phyloP scores from a whole-genome alignment of 169 alveolate species.

The Theileria annulata region DNA sequence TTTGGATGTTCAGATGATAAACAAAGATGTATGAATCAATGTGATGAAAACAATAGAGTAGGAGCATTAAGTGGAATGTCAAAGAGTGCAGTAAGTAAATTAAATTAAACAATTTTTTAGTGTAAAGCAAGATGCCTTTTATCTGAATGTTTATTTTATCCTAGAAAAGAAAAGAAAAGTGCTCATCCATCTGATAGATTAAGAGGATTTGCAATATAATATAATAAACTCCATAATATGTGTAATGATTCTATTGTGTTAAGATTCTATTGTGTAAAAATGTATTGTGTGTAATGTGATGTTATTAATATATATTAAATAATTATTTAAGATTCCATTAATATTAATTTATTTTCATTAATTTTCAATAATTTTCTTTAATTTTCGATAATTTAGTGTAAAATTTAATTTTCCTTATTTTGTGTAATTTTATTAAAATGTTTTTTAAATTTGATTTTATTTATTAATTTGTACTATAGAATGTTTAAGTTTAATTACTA shows the following conservation, averaged over 20 bases:
- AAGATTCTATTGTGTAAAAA: neutral
- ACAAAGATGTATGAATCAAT: constrained; percentile 29
- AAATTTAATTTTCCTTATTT: too few relatives aligned
- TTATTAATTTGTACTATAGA: neutral
- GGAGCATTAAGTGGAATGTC: neutral
- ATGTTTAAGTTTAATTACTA: too few relatives aligned
- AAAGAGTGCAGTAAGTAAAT: constrained; percentile 14
- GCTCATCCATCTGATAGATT: constrained; percentile 34
- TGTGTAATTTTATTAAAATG: too few relatives aligned
- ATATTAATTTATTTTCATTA: neutral
- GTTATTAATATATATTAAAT: neutral
- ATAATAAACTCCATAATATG: neutral
- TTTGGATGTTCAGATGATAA: constrained; percentile 31
- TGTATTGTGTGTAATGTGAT: neutral
- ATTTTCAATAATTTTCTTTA: neutral
- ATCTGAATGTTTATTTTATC: constrained; percentile 44
- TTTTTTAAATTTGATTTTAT: neutral
- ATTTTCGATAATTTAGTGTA: too few relatives aligned
- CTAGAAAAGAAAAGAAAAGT: constrained; percentile 37
- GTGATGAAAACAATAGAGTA: constrained; percentile 26
- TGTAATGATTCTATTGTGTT: neutral
- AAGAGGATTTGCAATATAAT: constrained; percentile 23
- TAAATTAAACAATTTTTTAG: constrained; percentile 5
- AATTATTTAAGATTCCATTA: neutral
- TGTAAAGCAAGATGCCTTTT: constrained; percentile 35